Percentiles rank a stretch among this genome's conserved stretches.
These are phyloP conservation scores for Oligophagozyma castellii DNA, from an alignment of 1,139 yeast genomes.

Conservation along the genomic window DNA sequence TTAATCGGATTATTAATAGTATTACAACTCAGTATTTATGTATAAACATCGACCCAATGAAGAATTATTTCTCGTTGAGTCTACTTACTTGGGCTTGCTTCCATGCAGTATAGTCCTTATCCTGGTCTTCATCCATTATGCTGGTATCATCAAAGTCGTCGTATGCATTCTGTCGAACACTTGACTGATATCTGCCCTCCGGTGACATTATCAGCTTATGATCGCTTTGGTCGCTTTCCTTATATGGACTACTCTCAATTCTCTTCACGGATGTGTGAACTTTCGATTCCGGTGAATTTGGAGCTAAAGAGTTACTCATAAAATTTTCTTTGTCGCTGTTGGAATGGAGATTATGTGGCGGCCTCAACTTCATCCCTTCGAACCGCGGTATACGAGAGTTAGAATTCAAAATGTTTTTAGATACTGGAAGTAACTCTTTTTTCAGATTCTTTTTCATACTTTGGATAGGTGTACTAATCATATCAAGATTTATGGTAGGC, in stretches of 20 bases:
- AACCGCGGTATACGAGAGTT: too few relatives aligned
- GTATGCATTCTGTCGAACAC: slow-evolving; percentile 9
- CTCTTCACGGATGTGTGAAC: neutral
- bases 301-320: too few relatives aligned
- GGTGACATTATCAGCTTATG: slow-evolving; percentile 21
- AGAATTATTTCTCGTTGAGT: slow-evolving; percentile 6
- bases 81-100: slow-evolving; percentile 18
- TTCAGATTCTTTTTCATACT: neutral
- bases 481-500: too few relatives aligned
- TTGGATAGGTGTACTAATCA: neutral
- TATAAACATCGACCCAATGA: neutral
- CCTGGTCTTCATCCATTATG: slow-evolving; percentile 19
- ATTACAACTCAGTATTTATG: neutral
- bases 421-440: neutral
- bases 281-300: neutral
- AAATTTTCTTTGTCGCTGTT: neutral
- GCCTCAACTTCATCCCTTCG: too few relatives aligned
- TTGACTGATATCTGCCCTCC: slow-evolving; percentile 19
- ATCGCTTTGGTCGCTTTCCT: slow-evolving; percentile 18
- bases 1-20: too few relatives aligned
- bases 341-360: too few relatives aligned
- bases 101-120: slow-evolving; percentile 18
- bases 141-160: slow-evolving; percentile 17
- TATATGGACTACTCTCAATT: slow-evolving; percentile 13
- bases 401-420: neutral